Conservation (phyloP, 176 grass and related monocot genomes). For the Metroxylon sagu region DNA sequence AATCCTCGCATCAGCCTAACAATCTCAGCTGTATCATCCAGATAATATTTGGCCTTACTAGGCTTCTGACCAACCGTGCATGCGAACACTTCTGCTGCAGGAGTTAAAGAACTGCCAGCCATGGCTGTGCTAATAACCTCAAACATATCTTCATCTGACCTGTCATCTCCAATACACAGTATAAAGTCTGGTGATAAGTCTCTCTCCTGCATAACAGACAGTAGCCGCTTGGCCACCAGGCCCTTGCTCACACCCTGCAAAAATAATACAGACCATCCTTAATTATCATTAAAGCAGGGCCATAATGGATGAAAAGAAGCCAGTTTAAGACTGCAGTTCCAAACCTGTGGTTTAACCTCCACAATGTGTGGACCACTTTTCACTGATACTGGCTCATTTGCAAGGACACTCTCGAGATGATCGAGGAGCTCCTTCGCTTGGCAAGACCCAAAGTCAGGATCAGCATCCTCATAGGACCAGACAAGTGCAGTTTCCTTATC, state of each 20-base stretch:
- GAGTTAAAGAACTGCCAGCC: slow-evolving; percentile 24
- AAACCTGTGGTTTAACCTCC: slow-evolving; percentile 84
- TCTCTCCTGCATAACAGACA: slow-evolving; percentile 44
- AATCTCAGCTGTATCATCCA: slow-evolving; percentile 71
- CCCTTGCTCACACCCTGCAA: slow-evolving; percentile 85
- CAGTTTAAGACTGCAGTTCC: neutral
- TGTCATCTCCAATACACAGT: slow-evolving; percentile 84
- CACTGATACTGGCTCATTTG: slow-evolving; percentile 81
- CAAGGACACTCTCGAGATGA: slow-evolving; percentile 69
- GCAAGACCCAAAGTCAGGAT: slow-evolving; percentile 90
- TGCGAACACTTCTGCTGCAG: slow-evolving; percentile 65
- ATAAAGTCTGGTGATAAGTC: slow-evolving; percentile 50
- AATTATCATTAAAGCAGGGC: too few relatives aligned
- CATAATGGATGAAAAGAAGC: too few relatives aligned
- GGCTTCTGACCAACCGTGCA: slow-evolving; percentile 84
- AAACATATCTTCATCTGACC: slow-evolving; percentile 96
- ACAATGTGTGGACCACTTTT: slow-evolving; percentile 59
- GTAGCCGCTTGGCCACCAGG: slow-evolving; percentile 50
- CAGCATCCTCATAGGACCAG: slow-evolving; percentile 88
- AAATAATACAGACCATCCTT: neutral
- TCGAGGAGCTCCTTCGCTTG: slow-evolving; percentile 91
- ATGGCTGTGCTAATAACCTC: slow-evolving; percentile 44
- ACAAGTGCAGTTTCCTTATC: slow-evolving; percentile 65
- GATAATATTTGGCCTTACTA: slow-evolving; percentile 92
- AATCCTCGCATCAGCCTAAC: slow-evolving; percentile 86